A percentile compares a stretch with the other conserved stretches of the same genome.
Evolutionary conservation across 345 rosid genomes (phyloP).

Genomic region (Rhizophora apiculata): DNA sequence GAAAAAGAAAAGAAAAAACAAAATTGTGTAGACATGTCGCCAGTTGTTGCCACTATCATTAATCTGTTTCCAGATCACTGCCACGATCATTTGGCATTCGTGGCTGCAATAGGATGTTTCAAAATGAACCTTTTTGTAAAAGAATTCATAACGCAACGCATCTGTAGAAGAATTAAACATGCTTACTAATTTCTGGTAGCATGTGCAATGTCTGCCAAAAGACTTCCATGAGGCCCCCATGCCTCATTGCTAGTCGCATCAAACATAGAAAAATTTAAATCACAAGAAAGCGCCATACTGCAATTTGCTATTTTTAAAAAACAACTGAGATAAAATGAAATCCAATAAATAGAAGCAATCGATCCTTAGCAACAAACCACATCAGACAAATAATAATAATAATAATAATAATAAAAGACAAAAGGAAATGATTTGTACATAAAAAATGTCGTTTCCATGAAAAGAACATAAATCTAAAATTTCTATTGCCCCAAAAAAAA

Average conservation of each 20-base stretch:
- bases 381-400: too few relatives aligned
- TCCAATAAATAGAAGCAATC: too few relatives aligned
- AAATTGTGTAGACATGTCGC: slow-evolving; percentile 93
- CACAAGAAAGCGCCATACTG: too few relatives aligned
- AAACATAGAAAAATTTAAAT: slow-evolving; percentile 16
- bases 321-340: too few relatives aligned
- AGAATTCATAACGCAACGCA: slow-evolving; percentile 17
- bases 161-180: slow-evolving; percentile 10
- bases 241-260: slow-evolving; percentile 96
- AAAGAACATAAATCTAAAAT: too few relatives aligned
- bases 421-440: too few relatives aligned
- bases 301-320: too few relatives aligned
- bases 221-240: slow-evolving; percentile 97
- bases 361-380: too few relatives aligned
- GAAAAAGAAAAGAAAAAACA: background rate
- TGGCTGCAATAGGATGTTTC: slow-evolving; percentile 52
- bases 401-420: too few relatives aligned
- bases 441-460: too few relatives aligned
- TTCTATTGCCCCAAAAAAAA: too few relatives aligned
- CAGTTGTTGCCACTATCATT: slow-evolving; percentile 93
- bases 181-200: slow-evolving; percentile 84
- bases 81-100: slow-evolving; percentile 83
- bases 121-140: slow-evolving; percentile 10
- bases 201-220: slow-evolving; percentile 78
- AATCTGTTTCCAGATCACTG: slow-evolving; percentile 79